Conservation (phyloP, 78 protist genomes). For the slime mould (Dictyostelium discoideum) region dicty_2.7 NC_007089.4:5625501-5626000, state of each 20-base stretch:
- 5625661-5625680: conserved; percentile 88
- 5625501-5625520: neutral
- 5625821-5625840: conserved; percentile 83
- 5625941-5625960: too few species aligned
- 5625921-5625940: too few species aligned
- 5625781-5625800: conserved; percentile 64
- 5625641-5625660: conserved; percentile 90
- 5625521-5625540: neutral
- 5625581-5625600: too few species aligned
- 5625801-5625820: conserved; percentile 88
- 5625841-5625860: conserved; percentile 81
- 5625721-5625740: conserved; percentile 80
- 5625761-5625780: conserved; percentile 79
- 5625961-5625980: neutral
- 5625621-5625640: conserved; percentile 27
- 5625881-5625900: conserved; percentile 29
- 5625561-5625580: too few species aligned
- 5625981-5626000: too few species aligned
- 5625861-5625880: conserved; percentile 50
- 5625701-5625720: conserved; percentile 76
- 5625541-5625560: too few species aligned
- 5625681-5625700: conserved; percentile 80
- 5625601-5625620: too few species aligned
- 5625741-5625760: conserved; percentile 91
- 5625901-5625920: conserved; percentile 11